Percentiles rank a stretch among this genome's conserved stretches.
Evolutionary conservation across 202 grass and related monocot genomes (phyloP).

Genomic region (Carex sylvatica): DNA sequence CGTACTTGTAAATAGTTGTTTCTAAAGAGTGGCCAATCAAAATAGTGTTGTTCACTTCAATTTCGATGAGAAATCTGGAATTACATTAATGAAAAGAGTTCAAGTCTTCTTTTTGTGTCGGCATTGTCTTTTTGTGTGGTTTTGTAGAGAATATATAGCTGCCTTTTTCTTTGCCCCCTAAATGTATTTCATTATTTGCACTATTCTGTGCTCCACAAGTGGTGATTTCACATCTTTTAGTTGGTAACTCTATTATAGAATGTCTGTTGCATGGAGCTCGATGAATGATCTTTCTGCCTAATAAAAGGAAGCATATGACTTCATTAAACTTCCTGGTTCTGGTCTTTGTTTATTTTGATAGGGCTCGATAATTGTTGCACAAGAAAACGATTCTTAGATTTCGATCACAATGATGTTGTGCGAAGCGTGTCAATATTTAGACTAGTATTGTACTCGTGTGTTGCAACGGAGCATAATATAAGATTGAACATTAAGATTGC

Average conservation of each 20-base stretch:
- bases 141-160: background rate
- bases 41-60: background rate
- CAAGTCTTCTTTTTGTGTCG: background rate
- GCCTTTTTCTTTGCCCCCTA: background rate
- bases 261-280: background rate
- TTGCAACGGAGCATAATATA: no score
- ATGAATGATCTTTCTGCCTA: background rate
- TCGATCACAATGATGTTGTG: no score
- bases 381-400: no score
- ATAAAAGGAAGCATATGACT: background rate
- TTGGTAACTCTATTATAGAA: no score
- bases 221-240: no score
- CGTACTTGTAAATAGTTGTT: conserved; percentile 49
- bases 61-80: conserved; percentile 3
- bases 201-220: no score
- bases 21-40: background rate
- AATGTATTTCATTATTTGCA: background rate
- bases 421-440: no score
- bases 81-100: background rate
- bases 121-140: background rate
- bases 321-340: background rate
- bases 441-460: no score
- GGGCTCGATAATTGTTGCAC: no score
- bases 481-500: no score
- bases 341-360: background rate